Conservation (phyloP, 2,329 filamentous ascomycete species). For the Fusarium transvaalense region DNA sequence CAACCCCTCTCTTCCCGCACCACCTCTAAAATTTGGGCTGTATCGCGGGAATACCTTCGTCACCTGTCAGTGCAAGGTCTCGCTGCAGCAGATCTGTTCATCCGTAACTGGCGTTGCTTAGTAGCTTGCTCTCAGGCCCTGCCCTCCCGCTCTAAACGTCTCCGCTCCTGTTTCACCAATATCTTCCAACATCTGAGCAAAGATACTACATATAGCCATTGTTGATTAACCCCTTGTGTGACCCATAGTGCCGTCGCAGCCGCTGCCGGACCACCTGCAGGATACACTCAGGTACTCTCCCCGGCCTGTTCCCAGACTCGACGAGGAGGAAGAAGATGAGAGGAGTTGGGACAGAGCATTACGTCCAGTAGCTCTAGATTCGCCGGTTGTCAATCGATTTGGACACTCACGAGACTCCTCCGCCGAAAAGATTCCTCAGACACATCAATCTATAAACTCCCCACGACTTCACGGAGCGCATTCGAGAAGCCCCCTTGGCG, state of each 20-base stretch:
- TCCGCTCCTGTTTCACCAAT: conserved; percentile 40
- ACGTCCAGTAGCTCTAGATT: conserved; percentile 59
- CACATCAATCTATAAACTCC: conserved; percentile 50
- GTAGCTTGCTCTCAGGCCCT: conserved; percentile 25
- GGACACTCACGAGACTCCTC: conserved; percentile 71
- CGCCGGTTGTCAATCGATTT: conserved; percentile 56
- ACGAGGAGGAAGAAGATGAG: conserved; percentile 66
- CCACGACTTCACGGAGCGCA: conserved; percentile 57
- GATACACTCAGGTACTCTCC: conserved; percentile 66
- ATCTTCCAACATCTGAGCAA: conserved; percentile 33
- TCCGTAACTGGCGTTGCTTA: conserved; percentile 10
- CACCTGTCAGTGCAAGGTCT: conserved; percentile 11
- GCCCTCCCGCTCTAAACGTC: conserved; percentile 27
- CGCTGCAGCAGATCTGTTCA: conserved; percentile 4
- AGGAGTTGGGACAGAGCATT: conserved; percentile 65
- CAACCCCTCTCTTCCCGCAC: conserved; percentile 44
- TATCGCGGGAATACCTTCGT: conserved; percentile 47
- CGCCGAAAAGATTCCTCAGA: conserved; percentile 63
- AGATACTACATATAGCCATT: conserved; percentile 28
- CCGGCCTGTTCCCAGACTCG: conserved; percentile 63
- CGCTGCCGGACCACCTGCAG: conserved; percentile 67
- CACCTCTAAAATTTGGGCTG: conserved; percentile 36
- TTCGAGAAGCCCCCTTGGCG: conserved; percentile 57
- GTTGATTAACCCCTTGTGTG: conserved; percentile 46
- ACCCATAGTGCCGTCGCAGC: conserved; percentile 68